Base-by-base conservation (phyloP, 768 basidiomycete genomes). In the Cantharellus anzutake region DNA sequence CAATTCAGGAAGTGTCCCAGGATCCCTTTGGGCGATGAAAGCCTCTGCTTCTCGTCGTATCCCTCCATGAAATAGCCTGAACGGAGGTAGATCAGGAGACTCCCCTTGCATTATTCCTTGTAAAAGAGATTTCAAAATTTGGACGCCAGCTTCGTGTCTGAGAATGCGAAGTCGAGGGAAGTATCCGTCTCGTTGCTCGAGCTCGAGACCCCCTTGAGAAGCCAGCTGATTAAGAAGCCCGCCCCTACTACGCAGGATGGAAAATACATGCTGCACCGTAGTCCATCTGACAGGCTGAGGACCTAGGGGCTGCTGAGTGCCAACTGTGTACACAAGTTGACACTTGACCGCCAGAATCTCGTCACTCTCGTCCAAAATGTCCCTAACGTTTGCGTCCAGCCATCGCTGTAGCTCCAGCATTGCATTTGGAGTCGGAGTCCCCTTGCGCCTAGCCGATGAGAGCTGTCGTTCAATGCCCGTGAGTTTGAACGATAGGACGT, bases 401-500 rank as follows among this genome's bases (percentile, higher is more conserved):
- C 75, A 61, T 2, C 48, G 16, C 14, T 58, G 57, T 29, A n/a
- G 57, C 29, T 11, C 1, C 44, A 11, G 11, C 29, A 48, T 11
- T 11, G 35, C 7, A 11, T 38, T 38, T 56, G 7, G 37, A 14
- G 66, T 63, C 7, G 7, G 37, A 14, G 66, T 63, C 7, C 63
- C 0, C 20, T 29, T 29, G 20, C 20, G 20, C 0, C 20, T 29
- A 29, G 20, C 20, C 1, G 20, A 4, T 48, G 5, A 4, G 66
- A 63, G 52, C 37, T 68, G 66, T 41, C 63, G 67, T 59, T 80
- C 75, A 34, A 78, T 66, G 2, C 69, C 71, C 71, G 75, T 72
- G 16, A 80, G 68, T 62, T 72, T 71, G 60, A 76, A 75, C 0
- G 79, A 80, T 2, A 80, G 69, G 7, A 78, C 67, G 38, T 80